These are phyloP conservation scores for Fagopyrum homotropicum DNA, from an alignment of 148 eudicot species.

Conservation along the genomic window DNA sequence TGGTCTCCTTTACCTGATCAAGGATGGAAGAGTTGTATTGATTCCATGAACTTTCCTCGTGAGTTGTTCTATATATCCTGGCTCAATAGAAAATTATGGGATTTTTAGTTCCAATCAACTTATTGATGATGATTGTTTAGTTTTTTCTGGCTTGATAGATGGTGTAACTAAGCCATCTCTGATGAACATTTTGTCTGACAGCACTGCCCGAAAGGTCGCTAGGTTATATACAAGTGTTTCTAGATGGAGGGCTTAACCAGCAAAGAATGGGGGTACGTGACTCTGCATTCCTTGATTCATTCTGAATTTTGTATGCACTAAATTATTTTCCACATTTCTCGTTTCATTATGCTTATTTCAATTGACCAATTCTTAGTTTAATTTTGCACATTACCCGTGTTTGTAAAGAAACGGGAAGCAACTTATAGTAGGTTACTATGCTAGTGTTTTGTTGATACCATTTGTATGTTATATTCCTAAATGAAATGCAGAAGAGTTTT, in stretches of 20 bases:
- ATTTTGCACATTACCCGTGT: background rate
- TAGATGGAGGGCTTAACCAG: conserved; percentile 45
- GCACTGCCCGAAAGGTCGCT: conserved; percentile 23
- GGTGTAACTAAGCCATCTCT: background rate
- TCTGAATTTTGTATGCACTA: background rate
- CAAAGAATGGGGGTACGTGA: conserved; percentile 57
- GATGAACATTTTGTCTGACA: conserved; percentile 15
- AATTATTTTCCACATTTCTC: too few species aligned
- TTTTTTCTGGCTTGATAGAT: background rate
- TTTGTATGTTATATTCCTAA: too few species aligned
- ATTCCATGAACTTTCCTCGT: conserved; percentile 28
- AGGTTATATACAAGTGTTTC: conserved; percentile 40
- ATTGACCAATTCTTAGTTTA: background rate
- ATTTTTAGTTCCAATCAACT: background rate
- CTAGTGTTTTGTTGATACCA: background rate
- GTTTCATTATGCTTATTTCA: background rate
- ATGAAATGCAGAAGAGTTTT: too few species aligned
- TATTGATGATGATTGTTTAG: background rate
- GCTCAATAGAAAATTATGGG: background rate
- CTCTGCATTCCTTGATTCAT: background rate
- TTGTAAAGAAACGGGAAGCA: background rate
- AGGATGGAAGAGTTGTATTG: conserved; percentile 64
- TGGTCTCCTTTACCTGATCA: conserved; percentile 83
- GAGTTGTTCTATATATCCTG: conserved; percentile 14
- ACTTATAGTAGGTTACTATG: background rate